phyloP scores from a whole-genome alignment of 2,329 filamentous ascomycete genomes.

The Cadophora malorum region DNA sequence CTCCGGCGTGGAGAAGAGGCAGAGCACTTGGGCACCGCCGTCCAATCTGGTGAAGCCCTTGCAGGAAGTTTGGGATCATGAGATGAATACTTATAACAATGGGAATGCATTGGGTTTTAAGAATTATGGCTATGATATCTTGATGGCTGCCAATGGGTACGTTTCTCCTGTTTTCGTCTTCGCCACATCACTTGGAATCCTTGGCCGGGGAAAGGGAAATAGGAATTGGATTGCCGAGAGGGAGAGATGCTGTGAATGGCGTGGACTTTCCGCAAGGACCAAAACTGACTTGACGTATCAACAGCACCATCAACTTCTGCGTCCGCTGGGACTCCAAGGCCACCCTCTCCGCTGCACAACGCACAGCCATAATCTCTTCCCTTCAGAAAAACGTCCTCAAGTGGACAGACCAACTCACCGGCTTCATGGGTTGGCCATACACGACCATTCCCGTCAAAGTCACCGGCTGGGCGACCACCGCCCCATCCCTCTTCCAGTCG shows the following conservation, averaged over 20 bases:
- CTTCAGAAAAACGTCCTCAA: constrained; percentile 48
- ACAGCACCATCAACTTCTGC: constrained; percentile 49
- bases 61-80: constrained; percentile 13
- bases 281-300: neutral
- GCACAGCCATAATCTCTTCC: constrained; percentile 47
- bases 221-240: no score
- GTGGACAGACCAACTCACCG: constrained; percentile 52
- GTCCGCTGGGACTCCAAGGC: constrained; percentile 53
- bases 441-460: constrained; percentile 49
- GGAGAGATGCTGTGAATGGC: no score
- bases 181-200: no score
- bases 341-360: constrained; percentile 48
- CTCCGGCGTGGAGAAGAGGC: neutral
- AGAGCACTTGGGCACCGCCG: constrained; percentile 12
- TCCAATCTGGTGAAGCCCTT: neutral
- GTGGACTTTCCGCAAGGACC: no score
- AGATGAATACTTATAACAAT: constrained; percentile 9
- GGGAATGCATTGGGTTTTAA: neutral
- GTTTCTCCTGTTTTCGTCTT: no score
- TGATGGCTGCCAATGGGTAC: constrained; percentile 15
- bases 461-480: constrained; percentile 54
- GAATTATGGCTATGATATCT: constrained; percentile 19
- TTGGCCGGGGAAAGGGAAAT: no score
- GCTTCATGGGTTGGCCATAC: constrained; percentile 53
- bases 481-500: constrained; percentile 22